These are phyloP conservation scores for Suillus americanus DNA, from an alignment of 768 basidiomycete species.

Conservation along the genomic window DNA sequence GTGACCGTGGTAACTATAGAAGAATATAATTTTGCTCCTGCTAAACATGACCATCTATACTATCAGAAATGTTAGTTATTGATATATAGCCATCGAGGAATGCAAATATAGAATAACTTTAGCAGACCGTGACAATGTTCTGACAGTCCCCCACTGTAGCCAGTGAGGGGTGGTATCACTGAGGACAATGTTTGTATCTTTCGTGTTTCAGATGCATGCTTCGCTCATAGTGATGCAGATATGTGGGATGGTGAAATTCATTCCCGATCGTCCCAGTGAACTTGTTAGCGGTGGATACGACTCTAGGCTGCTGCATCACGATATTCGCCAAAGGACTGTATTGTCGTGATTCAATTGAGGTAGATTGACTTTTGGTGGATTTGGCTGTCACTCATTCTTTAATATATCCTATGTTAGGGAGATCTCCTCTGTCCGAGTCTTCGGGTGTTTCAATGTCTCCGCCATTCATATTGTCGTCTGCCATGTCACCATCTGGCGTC, in stretches of 20 bases:
- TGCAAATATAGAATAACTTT: too few species aligned
- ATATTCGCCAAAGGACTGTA: constrained; percentile 52
- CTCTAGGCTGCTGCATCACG: constrained; percentile 64
- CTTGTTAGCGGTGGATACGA: constrained; percentile 81
- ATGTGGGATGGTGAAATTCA: constrained; percentile 67
- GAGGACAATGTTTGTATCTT: constrained; percentile 49
- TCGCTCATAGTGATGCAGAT: constrained; percentile 47
- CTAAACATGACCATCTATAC: too few species aligned
- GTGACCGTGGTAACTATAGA: too few species aligned
- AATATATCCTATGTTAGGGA: constrained; percentile 26
- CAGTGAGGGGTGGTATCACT: too few species aligned
- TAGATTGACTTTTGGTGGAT: constrained; percentile 19
- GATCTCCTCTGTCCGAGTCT: constrained; percentile 32
- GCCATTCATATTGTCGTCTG: constrained; percentile 67
- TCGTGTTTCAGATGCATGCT: neutral
- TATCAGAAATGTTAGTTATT: too few species aligned
- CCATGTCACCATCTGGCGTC: constrained; percentile 57
- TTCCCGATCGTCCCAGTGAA: constrained; percentile 70
- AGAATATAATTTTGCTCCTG: too few species aligned
- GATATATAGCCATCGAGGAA: too few species aligned
- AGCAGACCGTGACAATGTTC: too few species aligned
- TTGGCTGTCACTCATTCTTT: constrained; percentile 2
- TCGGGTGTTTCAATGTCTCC: constrained; percentile 64
- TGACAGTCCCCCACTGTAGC: too few species aligned
- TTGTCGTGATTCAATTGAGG: constrained; percentile 62